Evolutionary conservation across 495 filamentous ascomycete species (phyloP), one percentile per base, ranked within the genome.

Genomic region (Lasiosphaeria ovina): DNA sequence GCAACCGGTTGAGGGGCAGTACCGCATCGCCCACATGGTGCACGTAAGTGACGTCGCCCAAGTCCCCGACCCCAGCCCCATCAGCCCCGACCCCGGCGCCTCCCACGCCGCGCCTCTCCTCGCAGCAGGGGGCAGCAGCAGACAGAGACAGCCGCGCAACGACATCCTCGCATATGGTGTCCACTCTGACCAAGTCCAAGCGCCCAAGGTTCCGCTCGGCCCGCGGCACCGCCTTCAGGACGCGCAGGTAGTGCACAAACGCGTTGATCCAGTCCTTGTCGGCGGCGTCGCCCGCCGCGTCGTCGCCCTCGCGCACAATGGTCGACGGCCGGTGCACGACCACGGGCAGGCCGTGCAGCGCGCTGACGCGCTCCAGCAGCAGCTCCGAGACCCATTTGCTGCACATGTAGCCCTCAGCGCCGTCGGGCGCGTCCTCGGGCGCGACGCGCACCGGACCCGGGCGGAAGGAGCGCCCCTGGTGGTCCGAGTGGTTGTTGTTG

Each of bases 311-410:
- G 7, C 51, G 51, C 4, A 53, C 66, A 50, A 77, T 71, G 55
- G 61, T 69, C 0, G 74, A 68, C 33, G 76, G 75, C 1, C 79
- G 77, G 57, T 83, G 77, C 35, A 80, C 75, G 60, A 50, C 75
- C 0, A 77, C 71, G 0, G 73, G 73, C 10, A 77, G 42, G 0
- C 62, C 68, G 40, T 69, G 60, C 4, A 50, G 42, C n/a, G 34
- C 6, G 35, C 38, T 40, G 11, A 66, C 64, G 3, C 67, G 65
- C 64, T 85, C 81, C 0, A 87, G 68, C 32, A 74, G 64, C 4
- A 54, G 55, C 66, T 87, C 84, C 54, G 77, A 76, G 0, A 76
- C 83, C 83, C 84, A 87, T 35, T 83, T 83, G 4, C 72, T 65
- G 0, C 80, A 72, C 0, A 65, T 63, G 58, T 84, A 87, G 0